Percentiles rank a stretch among this genome's conserved stretches.
These are phyloP conservation scores for Penicillium sp. DNA, from an alignment of 2,329 filamentous ascomycete species.

Conservation along the genomic window DNA sequence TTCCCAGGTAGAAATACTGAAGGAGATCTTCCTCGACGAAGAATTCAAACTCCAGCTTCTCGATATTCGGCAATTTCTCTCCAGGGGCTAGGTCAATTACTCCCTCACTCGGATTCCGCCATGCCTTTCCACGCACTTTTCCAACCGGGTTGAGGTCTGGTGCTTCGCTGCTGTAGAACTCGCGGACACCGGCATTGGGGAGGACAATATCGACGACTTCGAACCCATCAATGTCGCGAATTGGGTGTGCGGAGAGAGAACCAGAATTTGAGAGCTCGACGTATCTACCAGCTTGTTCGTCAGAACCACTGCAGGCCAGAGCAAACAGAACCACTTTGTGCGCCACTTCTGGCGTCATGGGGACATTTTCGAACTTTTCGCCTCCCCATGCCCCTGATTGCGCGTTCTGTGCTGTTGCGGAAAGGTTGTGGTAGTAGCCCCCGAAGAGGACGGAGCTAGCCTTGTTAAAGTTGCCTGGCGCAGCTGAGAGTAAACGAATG, in stretches of 20 bases:
- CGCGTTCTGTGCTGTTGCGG: slow-evolving; percentile 32
- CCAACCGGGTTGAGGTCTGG: slow-evolving; percentile 50
- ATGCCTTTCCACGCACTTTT: slow-evolving; percentile 50
- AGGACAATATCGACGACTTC: slow-evolving; percentile 55
- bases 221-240: slow-evolving; percentile 54
- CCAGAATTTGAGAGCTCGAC: slow-evolving; percentile 29
- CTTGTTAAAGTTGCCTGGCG: slow-evolving; percentile 80
- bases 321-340: slow-evolving; percentile 49
- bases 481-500: slow-evolving; percentile 44
- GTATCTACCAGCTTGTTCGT: slow-evolving; percentile 37
- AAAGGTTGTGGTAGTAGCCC: slow-evolving; percentile 44
- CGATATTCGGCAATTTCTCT: slow-evolving; percentile 21
- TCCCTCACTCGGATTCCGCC: slow-evolving; percentile 42
- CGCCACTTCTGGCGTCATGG: slow-evolving; percentile 46
- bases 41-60: slow-evolving; percentile 48
- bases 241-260: slow-evolving; percentile 39
- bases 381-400: slow-evolving; percentile 33
- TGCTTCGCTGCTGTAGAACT: slow-evolving; percentile 46
- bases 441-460: slow-evolving; percentile 67
- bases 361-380: slow-evolving; percentile 26
- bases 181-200: slow-evolving; percentile 41
- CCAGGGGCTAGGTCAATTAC: slow-evolving; percentile 34
- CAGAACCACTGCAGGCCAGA: slow-evolving; percentile 44
- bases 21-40: slow-evolving; percentile 64
- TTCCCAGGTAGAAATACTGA: slow-evolving; percentile 57